Evolutionary conservation across 1,139 yeast genomes (phyloP).

Genomic region (Candida smagusa): DNA sequence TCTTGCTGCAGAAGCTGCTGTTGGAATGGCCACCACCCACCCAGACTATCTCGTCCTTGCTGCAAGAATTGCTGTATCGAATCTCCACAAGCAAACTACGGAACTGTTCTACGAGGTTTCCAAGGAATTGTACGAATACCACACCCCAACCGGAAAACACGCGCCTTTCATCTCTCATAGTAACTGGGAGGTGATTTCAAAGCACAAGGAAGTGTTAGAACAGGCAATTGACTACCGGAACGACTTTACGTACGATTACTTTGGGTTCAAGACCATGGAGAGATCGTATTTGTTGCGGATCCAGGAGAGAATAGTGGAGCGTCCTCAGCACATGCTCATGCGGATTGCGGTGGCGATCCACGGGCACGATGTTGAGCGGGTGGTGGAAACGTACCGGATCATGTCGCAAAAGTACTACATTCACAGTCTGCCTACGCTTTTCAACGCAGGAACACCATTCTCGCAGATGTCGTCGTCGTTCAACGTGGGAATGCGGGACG

Average conservation of each 20-base stretch:
- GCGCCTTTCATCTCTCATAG: slow-evolving; percentile 83
- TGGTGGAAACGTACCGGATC: slow-evolving; percentile 46
- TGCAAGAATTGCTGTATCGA: slow-evolving; percentile 90
- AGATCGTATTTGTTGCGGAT: slow-evolving; percentile 43
- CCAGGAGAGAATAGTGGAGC: slow-evolving; percentile 37
- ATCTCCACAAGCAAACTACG: slow-evolving; percentile 90
- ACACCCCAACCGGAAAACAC: slow-evolving; percentile 68
- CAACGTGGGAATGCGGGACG: slow-evolving; percentile 55
- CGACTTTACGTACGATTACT: slow-evolving; percentile 24
- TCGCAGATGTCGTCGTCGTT: slow-evolving; percentile 54
- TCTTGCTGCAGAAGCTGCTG: slow-evolving; percentile 96
- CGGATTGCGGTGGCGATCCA: slow-evolving; percentile 56
- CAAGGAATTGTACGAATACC: slow-evolving; percentile 60
- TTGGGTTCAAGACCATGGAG: slow-evolving; percentile 53
- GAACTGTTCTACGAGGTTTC: slow-evolving; percentile 83
- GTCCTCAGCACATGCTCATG: slow-evolving; percentile 50
- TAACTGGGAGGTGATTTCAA: slow-evolving; percentile 59
- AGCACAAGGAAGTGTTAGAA: slow-evolving; percentile 68
- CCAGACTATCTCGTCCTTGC: slow-evolving; percentile 95
- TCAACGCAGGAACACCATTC: slow-evolving; percentile 50
- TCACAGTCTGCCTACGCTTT: slow-evolving; percentile 56
- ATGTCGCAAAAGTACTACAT: slow-evolving; percentile 52
- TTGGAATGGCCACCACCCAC: slow-evolving; percentile 93
- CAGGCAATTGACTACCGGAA: slow-evolving; percentile 45
- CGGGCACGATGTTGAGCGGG: slow-evolving; percentile 34